Evolutionary conservation across 805 yeast species (phyloP), one percentile per base, ranked within the genome.

Genomic region (Wickerhamomyces mucosus): DNA sequence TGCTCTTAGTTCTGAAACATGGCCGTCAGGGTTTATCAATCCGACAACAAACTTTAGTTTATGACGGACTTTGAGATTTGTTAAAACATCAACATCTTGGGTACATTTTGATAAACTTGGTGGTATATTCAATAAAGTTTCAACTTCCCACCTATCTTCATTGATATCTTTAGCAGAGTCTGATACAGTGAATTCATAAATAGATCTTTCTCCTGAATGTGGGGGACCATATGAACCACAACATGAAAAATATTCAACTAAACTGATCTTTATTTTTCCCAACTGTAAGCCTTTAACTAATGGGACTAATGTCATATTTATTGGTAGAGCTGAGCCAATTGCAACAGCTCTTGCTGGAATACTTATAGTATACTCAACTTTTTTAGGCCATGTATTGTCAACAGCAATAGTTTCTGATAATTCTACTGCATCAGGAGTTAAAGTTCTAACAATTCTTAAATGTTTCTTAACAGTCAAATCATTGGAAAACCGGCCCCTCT

Each of bases 351-450:
- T 78, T 17, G 84, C 67, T 0, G 97, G 96, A 6, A 83, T 76
- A 32, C 83, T 79, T 37, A 92, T 74, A 3, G 85, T 71, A 53
- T 89, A 89, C 48, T 89, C 96, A 20, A 89, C 84, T 51, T 92
- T 92, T 28, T 75, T 63, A 3, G 97, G 96, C 97, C 97, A 89
- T 1, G 88, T 78, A 52, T 89, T 89, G 50, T 86, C 95, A 20
- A 89, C 94, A 0, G 94, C 83, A 45, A 88, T 82, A 0, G 97
- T 84, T 54, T 89, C 96, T 0, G 94, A 69, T 16, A 86, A 63
- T 46, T 92, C 97, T 4, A 82, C 70, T 1, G 94, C 71, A 53
- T 89, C 97, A 1, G 94, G 72, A 2, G 95, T 76, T 37, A 89
- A 59, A 0, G 97, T 89, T 46, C 98, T 69, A 9, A 92, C 73